Percentiles rank a stretch among this genome's conserved stretches.
phyloP scores from a whole-genome alignment of 2,329 filamentous ascomycete species.

The Colletotrichum sp. region DNA sequence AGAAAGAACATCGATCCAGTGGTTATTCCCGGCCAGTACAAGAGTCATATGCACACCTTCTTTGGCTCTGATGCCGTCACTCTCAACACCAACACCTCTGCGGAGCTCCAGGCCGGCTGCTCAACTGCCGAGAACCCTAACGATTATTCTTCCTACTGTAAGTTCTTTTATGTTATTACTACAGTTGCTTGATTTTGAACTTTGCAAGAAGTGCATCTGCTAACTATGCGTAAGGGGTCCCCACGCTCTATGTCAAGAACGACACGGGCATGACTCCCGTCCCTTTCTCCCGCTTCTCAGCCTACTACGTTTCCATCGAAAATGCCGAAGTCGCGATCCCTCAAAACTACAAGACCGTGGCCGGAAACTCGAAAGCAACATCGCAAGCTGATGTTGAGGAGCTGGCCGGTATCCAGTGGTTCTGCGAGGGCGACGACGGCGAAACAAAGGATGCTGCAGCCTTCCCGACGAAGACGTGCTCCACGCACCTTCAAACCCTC shows the following conservation, averaged over 20 bases:
- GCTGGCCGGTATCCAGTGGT: conserved; percentile 26
- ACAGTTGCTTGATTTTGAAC: background rate
- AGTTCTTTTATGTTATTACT: background rate
- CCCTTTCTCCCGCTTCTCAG: conserved; percentile 43
- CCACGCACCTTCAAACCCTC: conserved; percentile 28
- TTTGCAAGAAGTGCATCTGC: background rate
- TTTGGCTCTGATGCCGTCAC: conserved; percentile 40
- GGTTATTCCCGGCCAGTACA: conserved; percentile 33
- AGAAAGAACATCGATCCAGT: conserved; percentile 38
- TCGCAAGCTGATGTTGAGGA: conserved; percentile 20
- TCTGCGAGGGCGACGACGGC: conserved; percentile 34
- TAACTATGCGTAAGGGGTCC: conserved; percentile 31
- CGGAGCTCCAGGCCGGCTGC: conserved; percentile 45
- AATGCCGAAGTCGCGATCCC: conserved; percentile 49
- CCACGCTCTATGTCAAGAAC: conserved; percentile 42
- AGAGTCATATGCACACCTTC: conserved; percentile 38
- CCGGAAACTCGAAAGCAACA: conserved; percentile 41
- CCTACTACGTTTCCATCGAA: conserved; percentile 49
- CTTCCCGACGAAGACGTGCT: conserved; percentile 34
- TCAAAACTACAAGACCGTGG: conserved; percentile 45
- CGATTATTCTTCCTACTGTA: conserved; percentile 50
- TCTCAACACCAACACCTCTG: conserved; percentile 28
- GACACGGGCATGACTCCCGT: conserved; percentile 36
- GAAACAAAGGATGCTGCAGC: conserved; percentile 26
- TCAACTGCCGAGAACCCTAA: conserved; percentile 50